Base-by-base conservation (phyloP, 768 basidiomycete genomes). In the Obba rivulosa region DNA sequence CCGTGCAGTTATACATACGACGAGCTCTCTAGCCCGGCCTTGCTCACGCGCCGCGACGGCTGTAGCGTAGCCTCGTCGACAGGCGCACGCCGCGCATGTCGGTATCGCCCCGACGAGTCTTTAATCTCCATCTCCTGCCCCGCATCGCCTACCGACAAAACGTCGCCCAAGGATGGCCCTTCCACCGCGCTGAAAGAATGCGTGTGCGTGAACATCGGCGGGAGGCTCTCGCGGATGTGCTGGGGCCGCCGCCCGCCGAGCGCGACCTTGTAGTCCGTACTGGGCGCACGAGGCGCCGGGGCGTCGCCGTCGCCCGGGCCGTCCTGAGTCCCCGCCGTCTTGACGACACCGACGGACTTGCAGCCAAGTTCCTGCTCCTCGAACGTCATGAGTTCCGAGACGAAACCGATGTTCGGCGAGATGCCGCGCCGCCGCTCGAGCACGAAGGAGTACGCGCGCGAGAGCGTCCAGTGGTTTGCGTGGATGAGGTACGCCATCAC, bases 401-500 rank as follows among this genome's bases (percentile, higher is more conserved):
- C 92, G 66, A 98, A 98, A 7, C 95, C 95, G 53, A 98, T 95
- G 62, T 96, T 97, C 9, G 94, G 95, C 13, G 90, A 93, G 56
- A 97, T 95, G 55, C 92, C 92, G 57, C 91, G 92, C 31, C 95
- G 81, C 8, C 92, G 80, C 58, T 94, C 94, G 35, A 91, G 77
- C 21, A 98, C 94, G 61, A 92, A 96, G 0, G 85, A 71, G 63
- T 97, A 98, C 1, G 95, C 92, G 34, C 81, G 81, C 25, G 91
- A 87, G 36, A 97, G 79, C 17, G 92, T 88, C 95, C 95, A 97
- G 62, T 93, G 92, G 61, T 96, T 93, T 9, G 93, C 89, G 58
- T 96, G 94, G 55, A 98, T 96, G 48, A 98, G 85, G 63, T 96
- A 97, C 2, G 91, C 94, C 73, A 98, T 92, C 35, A 96, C 94